Percentiles rank a stretch among this genome's conserved stretches.
Conservation (phyloP, 768 basidiomycete species). For the Macrolepiota dolichaula region DNA sequence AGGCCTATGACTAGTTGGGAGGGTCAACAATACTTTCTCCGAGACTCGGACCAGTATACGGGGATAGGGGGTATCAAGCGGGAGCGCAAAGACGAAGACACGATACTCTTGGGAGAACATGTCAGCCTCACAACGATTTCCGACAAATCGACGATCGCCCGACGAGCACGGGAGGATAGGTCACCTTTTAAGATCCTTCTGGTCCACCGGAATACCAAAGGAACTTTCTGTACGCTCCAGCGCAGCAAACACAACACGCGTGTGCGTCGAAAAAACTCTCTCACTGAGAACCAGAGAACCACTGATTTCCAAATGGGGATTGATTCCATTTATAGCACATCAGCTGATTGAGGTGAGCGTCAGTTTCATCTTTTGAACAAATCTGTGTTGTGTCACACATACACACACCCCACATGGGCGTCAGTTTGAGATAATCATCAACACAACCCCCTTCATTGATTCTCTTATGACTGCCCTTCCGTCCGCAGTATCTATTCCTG, state of each 20-base stretch:
- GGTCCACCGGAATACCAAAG: background rate
- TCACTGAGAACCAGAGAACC: background rate
- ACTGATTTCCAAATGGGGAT: background rate
- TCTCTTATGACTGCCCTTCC: background rate
- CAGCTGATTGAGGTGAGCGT: background rate
- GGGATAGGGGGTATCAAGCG: background rate
- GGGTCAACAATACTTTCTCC: no score
- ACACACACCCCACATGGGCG: background rate
- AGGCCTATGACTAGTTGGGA: background rate
- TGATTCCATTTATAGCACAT: background rate
- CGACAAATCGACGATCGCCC: background rate
- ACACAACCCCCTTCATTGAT: background rate
- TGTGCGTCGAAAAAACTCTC: no score
- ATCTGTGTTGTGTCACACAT: no score
- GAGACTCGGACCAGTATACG: background rate
- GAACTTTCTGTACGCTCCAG: background rate
- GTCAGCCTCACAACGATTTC: background rate
- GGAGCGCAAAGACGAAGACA: background rate
- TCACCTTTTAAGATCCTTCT: background rate
- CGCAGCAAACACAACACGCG: no score
- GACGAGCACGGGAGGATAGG: background rate
- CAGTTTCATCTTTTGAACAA: background rate
- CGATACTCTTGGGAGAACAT: background rate
- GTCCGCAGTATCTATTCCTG: constrained; percentile 36
- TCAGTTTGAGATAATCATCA: background rate